phyloP scores from a whole-genome alignment of 495 filamentous ascomycete genomes.

The Parmelia sp. region DNA sequence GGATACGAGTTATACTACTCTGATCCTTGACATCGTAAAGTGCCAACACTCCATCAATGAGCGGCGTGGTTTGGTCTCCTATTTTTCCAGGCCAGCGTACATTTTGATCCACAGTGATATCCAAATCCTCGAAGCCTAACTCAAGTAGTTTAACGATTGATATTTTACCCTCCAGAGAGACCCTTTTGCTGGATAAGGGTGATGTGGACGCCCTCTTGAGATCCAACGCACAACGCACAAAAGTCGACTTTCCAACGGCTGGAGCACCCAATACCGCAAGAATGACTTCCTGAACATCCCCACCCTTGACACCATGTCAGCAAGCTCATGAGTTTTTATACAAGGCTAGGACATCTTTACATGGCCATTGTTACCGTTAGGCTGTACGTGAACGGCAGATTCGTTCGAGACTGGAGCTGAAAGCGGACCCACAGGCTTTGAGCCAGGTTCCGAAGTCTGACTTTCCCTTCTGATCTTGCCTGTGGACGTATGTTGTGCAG shows the following conservation, averaged over 20 bases:
- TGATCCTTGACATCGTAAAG: slow-evolving; percentile 79
- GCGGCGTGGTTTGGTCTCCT: slow-evolving; percentile 56
- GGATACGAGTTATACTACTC: slow-evolving; percentile 60
- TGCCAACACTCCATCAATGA: slow-evolving; percentile 75
- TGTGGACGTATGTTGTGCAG: neutral
- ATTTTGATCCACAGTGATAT: slow-evolving; percentile 57
- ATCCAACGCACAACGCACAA: slow-evolving; percentile 74
- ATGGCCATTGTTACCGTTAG: neutral
- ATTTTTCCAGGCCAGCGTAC: slow-evolving; percentile 76
- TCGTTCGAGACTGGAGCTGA: slow-evolving; percentile 4
- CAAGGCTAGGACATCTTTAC: neutral
- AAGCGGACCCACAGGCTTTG: neutral
- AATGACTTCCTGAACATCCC: slow-evolving; percentile 60
- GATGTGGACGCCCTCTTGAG: slow-evolving; percentile 54
- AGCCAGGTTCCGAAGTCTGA: slow-evolving; percentile 11
- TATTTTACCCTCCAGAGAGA: slow-evolving; percentile 67
- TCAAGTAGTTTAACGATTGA: slow-evolving; percentile 81
- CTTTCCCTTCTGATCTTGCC: neutral
- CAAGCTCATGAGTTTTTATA: neutral
- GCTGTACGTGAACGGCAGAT: neutral
- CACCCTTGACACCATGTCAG: slow-evolving; percentile 9
- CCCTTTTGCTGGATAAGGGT: slow-evolving; percentile 56
- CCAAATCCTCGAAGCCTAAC: slow-evolving; percentile 59
- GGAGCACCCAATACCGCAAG: slow-evolving; percentile 78
- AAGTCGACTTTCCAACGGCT: slow-evolving; percentile 83